A percentile compares a stretch with the other conserved stretches of the same genome.
Conservation (phyloP, 768 basidiomycete species). For the Mycena indigotica region DNA sequence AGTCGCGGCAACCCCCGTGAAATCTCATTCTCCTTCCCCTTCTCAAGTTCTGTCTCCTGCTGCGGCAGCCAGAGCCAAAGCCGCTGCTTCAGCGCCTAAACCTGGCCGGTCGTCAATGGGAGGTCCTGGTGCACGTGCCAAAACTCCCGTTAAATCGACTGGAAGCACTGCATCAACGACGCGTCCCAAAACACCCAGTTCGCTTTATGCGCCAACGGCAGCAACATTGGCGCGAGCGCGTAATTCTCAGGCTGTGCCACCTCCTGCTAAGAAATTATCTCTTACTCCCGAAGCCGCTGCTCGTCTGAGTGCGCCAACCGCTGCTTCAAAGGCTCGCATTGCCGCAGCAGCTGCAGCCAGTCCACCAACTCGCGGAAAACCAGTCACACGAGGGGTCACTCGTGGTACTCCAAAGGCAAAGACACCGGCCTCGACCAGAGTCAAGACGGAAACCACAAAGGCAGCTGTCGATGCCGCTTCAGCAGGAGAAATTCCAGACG, state of each 20-base stretch:
- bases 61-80: conserved; percentile 16
- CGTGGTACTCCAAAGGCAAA: conserved; percentile 29
- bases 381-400: conserved; percentile 32
- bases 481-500: conserved; percentile 19
- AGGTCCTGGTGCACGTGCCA: conserved; percentile 33
- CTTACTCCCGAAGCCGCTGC: conserved; percentile 58
- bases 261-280: conserved; percentile 58
- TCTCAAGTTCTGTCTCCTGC: conserved; percentile 22
- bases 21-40: conserved; percentile 12
- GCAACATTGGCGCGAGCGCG: conserved; percentile 76
- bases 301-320: conserved; percentile 80
- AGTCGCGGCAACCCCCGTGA: conserved; percentile 29
- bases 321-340: conserved; percentile 63
- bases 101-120: conserved; percentile 9
- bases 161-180: conserved; percentile 37
- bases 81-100: conserved; percentile 16
- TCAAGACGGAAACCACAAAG: conserved; percentile 13
- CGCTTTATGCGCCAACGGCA: conserved; percentile 80
- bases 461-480: conserved; percentile 1
- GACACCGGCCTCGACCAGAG: conserved; percentile 12
- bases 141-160: conserved; percentile 33
- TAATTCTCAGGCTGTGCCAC: conserved; percentile 47
- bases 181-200: conserved; percentile 63
- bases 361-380: conserved; percentile 30
- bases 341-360: conserved; percentile 35